These are phyloP conservation scores for Talinum fruticosum DNA, from an alignment of 148 eudicot species.

Conservation along the genomic window DNA sequence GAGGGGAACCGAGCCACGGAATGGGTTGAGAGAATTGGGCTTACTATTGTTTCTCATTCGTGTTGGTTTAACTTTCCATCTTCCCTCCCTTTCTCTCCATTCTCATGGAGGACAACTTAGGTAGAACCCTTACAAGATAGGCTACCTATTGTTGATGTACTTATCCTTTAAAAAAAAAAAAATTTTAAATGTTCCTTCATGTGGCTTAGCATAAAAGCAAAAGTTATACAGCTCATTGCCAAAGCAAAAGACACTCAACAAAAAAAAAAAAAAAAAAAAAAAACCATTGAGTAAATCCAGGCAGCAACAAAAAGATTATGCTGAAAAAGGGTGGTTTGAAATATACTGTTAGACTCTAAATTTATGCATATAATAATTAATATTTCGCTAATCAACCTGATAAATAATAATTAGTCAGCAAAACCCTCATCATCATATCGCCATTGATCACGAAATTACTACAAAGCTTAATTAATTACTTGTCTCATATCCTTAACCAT, in stretches of 20 bases:
- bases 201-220: neutral
- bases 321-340: neutral
- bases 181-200: neutral
- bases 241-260: neutral
- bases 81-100: too few relatives aligned
- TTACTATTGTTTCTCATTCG: too few relatives aligned
- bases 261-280: neutral
- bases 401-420: constrained; percentile 6
- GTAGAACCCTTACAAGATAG: too few relatives aligned
- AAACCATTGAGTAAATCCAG: neutral
- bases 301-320: neutral
- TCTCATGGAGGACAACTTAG: too few relatives aligned
- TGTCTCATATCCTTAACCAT: neutral
- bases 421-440: neutral
- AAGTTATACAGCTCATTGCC: neutral
- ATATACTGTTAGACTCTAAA: neutral
- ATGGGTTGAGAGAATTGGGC: too few relatives aligned
- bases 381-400: neutral
- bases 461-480: constrained; percentile 4
- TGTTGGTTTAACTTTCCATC: too few relatives aligned
- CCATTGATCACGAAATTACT: neutral
- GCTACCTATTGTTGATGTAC: too few relatives aligned
- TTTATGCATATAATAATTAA: too few relatives aligned
- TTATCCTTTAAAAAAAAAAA: too few relatives aligned
- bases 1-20: too few relatives aligned